Percentiles rank a stretch among this genome's conserved stretches.
phyloP scores from a whole-genome alignment of 345 rosid species.

The Cardamine chenopodiifolia region DNA sequence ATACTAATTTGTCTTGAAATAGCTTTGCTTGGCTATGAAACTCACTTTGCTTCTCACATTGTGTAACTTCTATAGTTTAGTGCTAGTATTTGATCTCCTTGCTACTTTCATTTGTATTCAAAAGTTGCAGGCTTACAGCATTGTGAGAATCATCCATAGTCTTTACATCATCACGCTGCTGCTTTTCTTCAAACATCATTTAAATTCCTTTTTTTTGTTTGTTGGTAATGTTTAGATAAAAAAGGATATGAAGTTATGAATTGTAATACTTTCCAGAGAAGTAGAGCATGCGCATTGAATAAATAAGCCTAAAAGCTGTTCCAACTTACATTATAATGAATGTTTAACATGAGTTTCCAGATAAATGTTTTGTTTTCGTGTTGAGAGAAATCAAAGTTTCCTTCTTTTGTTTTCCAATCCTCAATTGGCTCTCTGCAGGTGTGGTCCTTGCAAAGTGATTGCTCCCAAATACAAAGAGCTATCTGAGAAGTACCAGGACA shows the following conservation, averaged over 20 bases:
- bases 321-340: not conserved
- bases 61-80: not conserved
- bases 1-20: not conserved
- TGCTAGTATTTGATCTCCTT: not conserved
- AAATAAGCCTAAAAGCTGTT: not conserved
- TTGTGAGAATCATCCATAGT: not conserved
- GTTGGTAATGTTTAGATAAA: not conserved
- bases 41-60: not conserved
- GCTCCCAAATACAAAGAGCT: constrained; percentile 80
- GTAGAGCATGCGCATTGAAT: not conserved
- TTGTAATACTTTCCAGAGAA: not conserved
- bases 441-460: constrained; percentile 95
- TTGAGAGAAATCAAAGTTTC: not conserved
- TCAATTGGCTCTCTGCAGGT: constrained; percentile 47
- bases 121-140: not conserved
- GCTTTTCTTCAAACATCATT: not conserved
- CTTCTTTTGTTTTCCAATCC: not conserved
- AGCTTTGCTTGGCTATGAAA: not conserved
- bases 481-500: constrained; percentile 74
- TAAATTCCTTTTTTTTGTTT: not conserved
- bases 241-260: not conserved
- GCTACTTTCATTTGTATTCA: not conserved
- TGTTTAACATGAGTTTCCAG: constrained; percentile 2
- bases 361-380: not conserved
- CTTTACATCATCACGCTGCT: constrained; percentile 7